phyloP scores from a whole-genome alignment of 768 basidiomycete genomes.

The Dioszegia hungarica region DNA sequence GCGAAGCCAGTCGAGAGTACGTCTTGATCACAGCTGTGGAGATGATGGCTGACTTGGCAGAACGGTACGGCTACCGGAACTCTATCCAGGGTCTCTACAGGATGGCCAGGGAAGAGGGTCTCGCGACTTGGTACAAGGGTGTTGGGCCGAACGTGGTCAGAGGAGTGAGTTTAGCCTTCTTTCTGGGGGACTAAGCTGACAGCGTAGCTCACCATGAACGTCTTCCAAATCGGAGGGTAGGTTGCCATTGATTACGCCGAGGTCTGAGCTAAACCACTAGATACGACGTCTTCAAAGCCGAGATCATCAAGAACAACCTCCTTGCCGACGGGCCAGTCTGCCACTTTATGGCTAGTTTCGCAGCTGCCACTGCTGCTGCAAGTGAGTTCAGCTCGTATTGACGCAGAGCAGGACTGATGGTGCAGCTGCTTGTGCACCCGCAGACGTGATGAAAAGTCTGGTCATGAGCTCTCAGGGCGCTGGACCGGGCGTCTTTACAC shows the following conservation, averaged over 20 bases:
- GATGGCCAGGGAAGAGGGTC: constrained; percentile 85
- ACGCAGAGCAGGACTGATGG: neutral
- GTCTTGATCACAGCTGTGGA: constrained; percentile 8
- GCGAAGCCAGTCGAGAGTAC: constrained; percentile 70
- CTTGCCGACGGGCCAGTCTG: constrained; percentile 76
- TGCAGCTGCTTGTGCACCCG: constrained; percentile 39
- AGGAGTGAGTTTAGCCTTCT: constrained; percentile 34
- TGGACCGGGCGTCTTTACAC: constrained; percentile 27
- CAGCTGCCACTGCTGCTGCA: constrained; percentile 57
- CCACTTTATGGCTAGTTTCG: constrained; percentile 82
- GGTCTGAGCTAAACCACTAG: constrained; percentile 48
- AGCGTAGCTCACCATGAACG: neutral
- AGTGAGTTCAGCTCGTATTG: constrained; percentile 18
- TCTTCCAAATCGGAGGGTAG: neutral
- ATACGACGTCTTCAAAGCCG: constrained; percentile 87
- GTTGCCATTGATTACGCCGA: neutral
- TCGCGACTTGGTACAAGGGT: constrained; percentile 69
- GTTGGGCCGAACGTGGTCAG: constrained; percentile 80
- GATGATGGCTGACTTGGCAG: constrained; percentile 47
- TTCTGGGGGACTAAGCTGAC: neutral
- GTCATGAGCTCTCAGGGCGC: constrained; percentile 40
- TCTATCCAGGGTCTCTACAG: constrained; percentile 81
- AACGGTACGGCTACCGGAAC: constrained; percentile 84
- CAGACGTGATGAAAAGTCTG: constrained; percentile 42
- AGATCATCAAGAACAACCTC: constrained; percentile 65